Base-by-base conservation (phyloP, 1,139 yeast genomes). In the Hansenula anomala region DNA sequence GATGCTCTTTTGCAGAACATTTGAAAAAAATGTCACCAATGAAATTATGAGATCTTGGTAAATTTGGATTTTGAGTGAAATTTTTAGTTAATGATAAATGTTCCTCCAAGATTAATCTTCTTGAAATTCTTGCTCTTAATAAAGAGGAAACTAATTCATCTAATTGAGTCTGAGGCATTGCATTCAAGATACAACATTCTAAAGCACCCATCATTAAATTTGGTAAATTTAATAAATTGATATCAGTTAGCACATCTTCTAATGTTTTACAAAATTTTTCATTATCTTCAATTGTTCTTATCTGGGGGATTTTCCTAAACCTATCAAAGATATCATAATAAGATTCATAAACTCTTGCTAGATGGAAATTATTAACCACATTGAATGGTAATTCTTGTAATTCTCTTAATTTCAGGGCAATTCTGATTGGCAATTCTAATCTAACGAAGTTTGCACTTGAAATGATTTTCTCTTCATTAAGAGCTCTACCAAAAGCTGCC, bases 171-270 rank as follows among this genome's bases (percentile, higher is more conserved):
- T 78, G 80, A 2, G 88, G 81, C 51, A 84, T 71, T 28, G 77
- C 68, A 32, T 76, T 71, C 34, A 82, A 63, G 34, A 82, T 77
- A 13, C 89, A 76, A 40, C 85, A 83, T 54, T 90, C 97, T 41
- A 89, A 67, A 1, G 95, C 89, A 3, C 97, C 97, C 90, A 88
- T 86, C 71, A 90, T 84, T 45, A 90, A 67, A 56, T 89, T 92
- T 1, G 97, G 92, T 44, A 90, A 69, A 49, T 88, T 86, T 43
- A 81, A 67, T 36, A 87, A 70, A 61, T 90, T 96, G 52, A 79
- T 83, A 58, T 84, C 90, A 17, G 71, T 69, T 48, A 90, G 65
- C 46, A 89, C 73, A 24, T 71, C 66, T 26, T 76, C 71, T 41
- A 89, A 66, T 31, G 78, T 71, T 27, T 66, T 65, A 55, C 95